Evolutionary conservation across 345 rosid species (phyloP), one percentile per base, ranked within the genome.

Genomic region (Euphorbia tirucalli): DNA sequence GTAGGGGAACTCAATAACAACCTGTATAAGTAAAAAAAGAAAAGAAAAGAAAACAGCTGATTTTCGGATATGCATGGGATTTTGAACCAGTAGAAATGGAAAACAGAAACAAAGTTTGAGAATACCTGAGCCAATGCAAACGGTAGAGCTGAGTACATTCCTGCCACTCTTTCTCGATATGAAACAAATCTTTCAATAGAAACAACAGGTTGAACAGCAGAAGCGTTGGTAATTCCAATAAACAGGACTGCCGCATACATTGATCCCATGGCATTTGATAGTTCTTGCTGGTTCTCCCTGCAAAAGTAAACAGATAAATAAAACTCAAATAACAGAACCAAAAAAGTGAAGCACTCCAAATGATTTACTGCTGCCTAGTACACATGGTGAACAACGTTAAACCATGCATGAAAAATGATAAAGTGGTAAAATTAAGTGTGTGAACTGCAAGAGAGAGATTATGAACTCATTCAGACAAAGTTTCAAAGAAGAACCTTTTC

Each of bases 201-300:
- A 69, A 95, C 97, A 69, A 95, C 97, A 2, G 99, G 97, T 71
- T 95, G 99, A n/a, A 88, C 99, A 19, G 99, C 93, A 1, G 90
- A 68, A n/a, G 86, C 98, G 27, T 94, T 94, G 22, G 98, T 89
- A 57, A 90, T 84, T 65, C 99, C 97, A 67, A 94, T 88, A 83
- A 95, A 95, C 71, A 92, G 83, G 55, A 92, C 88, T 1, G 97
- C 97, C 3, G 88, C 88, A 31, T 95, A 95, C 97, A 95, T 80
- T 4, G 99, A 92, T 78, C 97, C 99, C 97, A 92, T 87, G 61
- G 99, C 93, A 66, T 95, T 95, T 78, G 86, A 87, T 66, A 95
- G 72, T 66, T 95, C 93, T 81, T 90, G 96, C 71, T 83, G 92
- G 0, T 82, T 89, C 74, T 90, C 93, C 80, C 99, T 92, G 87